These are phyloP conservation scores for Clitopilus passeckerianus DNA, from an alignment of 768 basidiomycete genomes.

Conservation along the genomic window DNA sequence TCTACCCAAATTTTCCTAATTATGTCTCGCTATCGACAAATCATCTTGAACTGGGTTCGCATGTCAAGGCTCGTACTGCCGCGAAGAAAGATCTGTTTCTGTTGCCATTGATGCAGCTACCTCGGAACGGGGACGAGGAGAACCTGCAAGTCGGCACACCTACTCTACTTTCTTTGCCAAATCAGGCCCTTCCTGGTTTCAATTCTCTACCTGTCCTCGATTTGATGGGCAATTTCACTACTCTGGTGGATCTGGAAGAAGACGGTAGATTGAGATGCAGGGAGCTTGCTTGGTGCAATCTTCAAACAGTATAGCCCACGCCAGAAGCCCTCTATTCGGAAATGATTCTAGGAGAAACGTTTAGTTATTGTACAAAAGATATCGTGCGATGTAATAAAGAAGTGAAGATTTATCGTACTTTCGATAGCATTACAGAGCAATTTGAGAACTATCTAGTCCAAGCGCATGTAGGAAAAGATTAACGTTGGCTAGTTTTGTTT, in stretches of 20 bases:
- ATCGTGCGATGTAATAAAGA: neutral
- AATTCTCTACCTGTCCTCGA: conserved; percentile 63
- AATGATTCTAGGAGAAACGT: neutral
- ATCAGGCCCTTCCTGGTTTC: conserved; percentile 44
- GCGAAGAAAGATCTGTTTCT: conserved; percentile 62
- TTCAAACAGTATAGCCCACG: neutral
- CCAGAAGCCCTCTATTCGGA: neutral
- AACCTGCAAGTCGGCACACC: neutral
- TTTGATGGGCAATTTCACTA: conserved; percentile 47
- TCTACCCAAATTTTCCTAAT: conserved; percentile 78
- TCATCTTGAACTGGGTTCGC: conserved; percentile 80
- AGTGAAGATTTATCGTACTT: conserved; percentile 7
- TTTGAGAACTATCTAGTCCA: conserved; percentile 65
- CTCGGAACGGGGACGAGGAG: conserved; percentile 3
- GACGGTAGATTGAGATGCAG: neutral
- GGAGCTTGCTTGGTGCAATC: neutral
- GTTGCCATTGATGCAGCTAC: conserved; percentile 63
- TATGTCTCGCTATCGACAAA: conserved; percentile 84
- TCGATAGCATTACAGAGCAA: conserved; percentile 40
- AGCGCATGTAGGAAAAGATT: conserved; percentile 86
- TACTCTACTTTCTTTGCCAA: conserved; percentile 58
- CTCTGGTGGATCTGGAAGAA: conserved; percentile 21
- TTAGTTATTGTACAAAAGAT: neutral
- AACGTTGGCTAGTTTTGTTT: conserved; percentile 84
- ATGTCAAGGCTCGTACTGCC: conserved; percentile 57